Evolutionary conservation across 257 asterid species (phyloP), one percentile per base, ranked within the genome.

Genomic region (Handroanthus guayacan): DNA sequence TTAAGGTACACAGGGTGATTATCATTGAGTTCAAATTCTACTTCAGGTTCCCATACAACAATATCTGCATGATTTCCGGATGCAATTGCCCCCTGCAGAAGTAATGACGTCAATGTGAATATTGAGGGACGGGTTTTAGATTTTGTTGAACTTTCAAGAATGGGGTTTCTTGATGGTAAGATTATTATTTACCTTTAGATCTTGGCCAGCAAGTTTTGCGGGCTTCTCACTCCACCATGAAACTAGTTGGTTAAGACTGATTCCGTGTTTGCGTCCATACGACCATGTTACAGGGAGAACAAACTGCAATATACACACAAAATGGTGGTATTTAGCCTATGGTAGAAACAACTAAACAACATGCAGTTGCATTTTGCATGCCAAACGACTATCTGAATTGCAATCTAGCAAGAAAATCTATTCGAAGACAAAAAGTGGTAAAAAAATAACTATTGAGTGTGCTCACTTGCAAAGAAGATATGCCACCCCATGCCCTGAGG

Each of bases 181-280:
- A 31, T 39, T 5, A 4, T 70, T 55, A 52, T 39, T 13, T 72
- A 95, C 99, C 91, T 95, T 95, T 9, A 80, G 82, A 66, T 81
- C 79, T 71, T 87, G 92, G 36, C 94, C 92, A 63, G 99, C 95
- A 68, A 93, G 97, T 77, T 93, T 91, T 9, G 99, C 99, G 1
- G 99, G 99, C 83, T 79, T 91, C 87, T 93, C 99, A 56, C 97
- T 89, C 99, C 99, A 95, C 99, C 90, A 87, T 6, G 97, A 88
- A 74, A 88, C 97, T 75, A 95, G 75, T 50, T 93, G 93, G 77
- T 79, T 84, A 65, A 89, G 84, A 43, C 87, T 86, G 63, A 95
- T 80, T 47, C 93, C 92, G 50, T 89, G 76, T 71, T 82, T 86
- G 11, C 80, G 92, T 63, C 99, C 99, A 74, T 84, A 81, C 7